A percentile compares a stretch with the other conserved stretches of the same genome.
phyloP scores from a whole-genome alignment of 1,139 yeast species.

The Pneumocystis canis region DNA sequence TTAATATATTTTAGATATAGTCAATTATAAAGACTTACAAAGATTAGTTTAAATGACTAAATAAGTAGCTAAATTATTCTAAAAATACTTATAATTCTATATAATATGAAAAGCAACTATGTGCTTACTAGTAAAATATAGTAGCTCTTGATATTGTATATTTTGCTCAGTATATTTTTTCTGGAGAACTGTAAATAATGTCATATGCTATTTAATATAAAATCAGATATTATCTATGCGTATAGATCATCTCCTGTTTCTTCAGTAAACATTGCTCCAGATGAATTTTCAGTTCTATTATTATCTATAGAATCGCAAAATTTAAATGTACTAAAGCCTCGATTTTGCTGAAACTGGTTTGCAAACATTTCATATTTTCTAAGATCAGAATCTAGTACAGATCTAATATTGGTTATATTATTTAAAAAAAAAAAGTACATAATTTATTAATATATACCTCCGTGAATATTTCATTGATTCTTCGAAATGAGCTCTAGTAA shows the following conservation, averaged over 20 bases:
- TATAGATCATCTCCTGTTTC: conserved; percentile 90
- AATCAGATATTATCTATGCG: conserved; percentile 25
- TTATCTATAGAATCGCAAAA: conserved; percentile 18
- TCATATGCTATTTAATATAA: neutral
- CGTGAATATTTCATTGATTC: conserved; percentile 99
- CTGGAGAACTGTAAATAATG: neutral
- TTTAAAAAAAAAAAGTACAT: neutral
- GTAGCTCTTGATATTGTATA: neutral
- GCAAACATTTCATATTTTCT: conserved; percentile 99
- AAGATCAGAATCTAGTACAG: conserved; percentile 76
- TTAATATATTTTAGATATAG: neutral
- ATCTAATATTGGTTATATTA: neutral
- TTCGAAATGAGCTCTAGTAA: conserved; percentile 84
- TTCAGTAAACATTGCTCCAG: conserved; percentile 40
- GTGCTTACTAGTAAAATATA: neutral
- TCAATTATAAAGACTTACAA: neutral
- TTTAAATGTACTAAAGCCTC: conserved; percentile 50
- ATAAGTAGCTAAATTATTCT: neutral
- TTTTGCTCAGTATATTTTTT: neutral
- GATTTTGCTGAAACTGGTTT: conserved; percentile 74
- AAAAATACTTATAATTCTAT: neutral
- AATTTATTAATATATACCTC: conserved; percentile 43
- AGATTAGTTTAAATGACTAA: neutral
- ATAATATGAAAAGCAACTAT: neutral
- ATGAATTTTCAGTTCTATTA: conserved; percentile 22